Evolutionary conservation across 2,329 filamentous ascomycete genomes (phyloP), one percentile per base, ranked within the genome.

Genomic region (Nemania diffusa): DNA sequence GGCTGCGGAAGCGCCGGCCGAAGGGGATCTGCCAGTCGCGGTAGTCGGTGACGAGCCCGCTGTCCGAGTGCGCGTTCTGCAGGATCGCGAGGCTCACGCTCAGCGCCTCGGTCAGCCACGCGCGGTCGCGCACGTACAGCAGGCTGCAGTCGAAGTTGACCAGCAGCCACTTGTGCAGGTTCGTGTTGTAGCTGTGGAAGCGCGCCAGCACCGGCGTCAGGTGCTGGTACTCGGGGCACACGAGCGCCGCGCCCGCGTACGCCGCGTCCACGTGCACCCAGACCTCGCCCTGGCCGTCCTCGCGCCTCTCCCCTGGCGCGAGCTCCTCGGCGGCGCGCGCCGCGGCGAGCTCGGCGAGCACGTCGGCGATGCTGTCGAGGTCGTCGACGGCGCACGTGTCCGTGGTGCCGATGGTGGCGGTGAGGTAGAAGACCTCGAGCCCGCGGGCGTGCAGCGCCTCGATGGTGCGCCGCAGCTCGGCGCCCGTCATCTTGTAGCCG

Each of bases 11-110:
- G 17, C 95, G 86, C 2, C 95, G 86, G 8, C 95, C 95, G 0
- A 98, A 89, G 0, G 95, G 94, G 74, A 98, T 97, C 81, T 97
- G 94, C 95, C 95, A 98, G 84, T 98, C 94, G 53, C 95, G 89
- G 83, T 97, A 97, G 80, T 98, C 95, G 26, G 93, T 97, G 0
- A 97, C 95, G 1, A 95, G 85, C 0, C 93, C 94, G 42, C 86
- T 88, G 73, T 96, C 93, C 3, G 91, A 92, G 81, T 90, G 93
- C 3, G 88, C 83, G 80, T 97, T 97, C 70, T 90, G 80, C 29
- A 97, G 88, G 82, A 97, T 97, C 4, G 91, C 86, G 0, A 92
- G 92, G 57, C 20, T 63, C n/a, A 69, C 67, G 69, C 67, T 90
- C 48, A 97, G 86, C 0, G 94, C 92, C 68, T 90, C 86, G 50